Evolutionary conservation across 1,284 basidiomycete species (phyloP), one percentile per base, ranked within the genome.

Genomic region (Mycena sp.): DNA sequence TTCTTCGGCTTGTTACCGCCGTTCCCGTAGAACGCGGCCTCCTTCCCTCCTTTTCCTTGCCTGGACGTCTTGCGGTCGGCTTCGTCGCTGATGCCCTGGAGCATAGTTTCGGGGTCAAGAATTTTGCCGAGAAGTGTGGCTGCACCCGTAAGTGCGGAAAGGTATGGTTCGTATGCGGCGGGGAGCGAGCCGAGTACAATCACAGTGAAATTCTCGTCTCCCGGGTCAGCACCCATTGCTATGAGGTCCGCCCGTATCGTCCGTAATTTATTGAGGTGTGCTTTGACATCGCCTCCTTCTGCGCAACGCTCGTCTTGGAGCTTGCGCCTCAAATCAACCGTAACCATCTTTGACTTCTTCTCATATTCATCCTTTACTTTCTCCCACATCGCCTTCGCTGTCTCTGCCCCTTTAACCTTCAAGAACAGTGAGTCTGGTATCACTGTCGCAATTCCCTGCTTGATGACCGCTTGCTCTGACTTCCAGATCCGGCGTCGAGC

Each of bases 1-100:
- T 45, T 40, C 30, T 56, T 49, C 12, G 37, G 28, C 40, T 59
- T 59, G 28, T 59, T 43, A 11, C 40, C 38, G 40, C 48, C 21
- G 19, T 52, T 59, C 46, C 45, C 57, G 38, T 59, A 59, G 57
- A 59, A 51, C 21, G 45, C 38, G 57, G 53, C 41, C 2, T 55
- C 53, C 25, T 35, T 44, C 26, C 43, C 48, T 11, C 26, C 28
- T 19, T 26, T 49, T 16, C 17, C 30, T 32, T 1, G n/a, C 57
- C 23, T 49, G 17, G 37, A 29, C 23, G 37, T n/a, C n/a, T n/a
- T n/a, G n/a, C n/a, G n/a, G n/a, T n/a, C n/a, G n/a, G n/a, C n/a
- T n/a, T n/a, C n/a, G n/a, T n/a, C n/a, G n/a, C n/a, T n/a, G n/a
- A n/a, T n/a, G n/a, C n/a, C n/a, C n/a, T n/a, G n/a, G n/a, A n/a